Evolutionary conservation across 2,329 filamentous ascomycete species (phyloP), one percentile per base, ranked within the genome.

Genomic region (Fusarium begoniae): DNA sequence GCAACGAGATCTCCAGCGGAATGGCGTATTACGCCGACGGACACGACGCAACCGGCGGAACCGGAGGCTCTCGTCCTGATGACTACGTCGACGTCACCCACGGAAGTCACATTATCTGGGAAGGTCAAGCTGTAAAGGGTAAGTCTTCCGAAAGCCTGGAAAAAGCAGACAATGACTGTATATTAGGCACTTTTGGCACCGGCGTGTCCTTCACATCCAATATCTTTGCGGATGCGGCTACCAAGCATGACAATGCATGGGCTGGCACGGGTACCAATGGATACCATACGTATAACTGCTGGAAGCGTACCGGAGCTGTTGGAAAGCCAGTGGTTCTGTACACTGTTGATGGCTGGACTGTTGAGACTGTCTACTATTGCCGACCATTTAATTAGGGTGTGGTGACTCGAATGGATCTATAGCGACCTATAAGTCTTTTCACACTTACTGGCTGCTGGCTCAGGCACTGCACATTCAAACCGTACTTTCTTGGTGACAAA

Each of bases 131-230:
- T 2, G 60, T 66, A 4, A 66, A 65, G n/a, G 63, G 48, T 65
- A 28, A 41, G 41, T 48, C 15, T 3, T 38, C 18, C 37, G 37
- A 20, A 38, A 38, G 18, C 10, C 5, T 6, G 37, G 8, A 0
- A 5, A n/a, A 17, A 14, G 15, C 6, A 15, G 17, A 15, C 2
- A 2, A 14, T 56, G 9, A 66, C 18, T 5, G 3, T 2, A 6
- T 4, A 4, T 0, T 6, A 66, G 61, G 63, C 0, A 66, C 41
- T 1, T 66, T 66, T 12, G 14, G 48, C 8, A 66, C 35, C 2
- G 63, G 61, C 1, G 63, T 66, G 15, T 48, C 35, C 3, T 66
- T 66, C 22, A 66, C 63, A 1, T 57, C 63, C 12, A 66, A 58
- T 4, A 66, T 66, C 12, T 43, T 66, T 20, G 41, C 61, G 7